Evolutionary conservation across 306 rosid genomes (phyloP).

Genomic region (Medicago ruthenica): DNA sequence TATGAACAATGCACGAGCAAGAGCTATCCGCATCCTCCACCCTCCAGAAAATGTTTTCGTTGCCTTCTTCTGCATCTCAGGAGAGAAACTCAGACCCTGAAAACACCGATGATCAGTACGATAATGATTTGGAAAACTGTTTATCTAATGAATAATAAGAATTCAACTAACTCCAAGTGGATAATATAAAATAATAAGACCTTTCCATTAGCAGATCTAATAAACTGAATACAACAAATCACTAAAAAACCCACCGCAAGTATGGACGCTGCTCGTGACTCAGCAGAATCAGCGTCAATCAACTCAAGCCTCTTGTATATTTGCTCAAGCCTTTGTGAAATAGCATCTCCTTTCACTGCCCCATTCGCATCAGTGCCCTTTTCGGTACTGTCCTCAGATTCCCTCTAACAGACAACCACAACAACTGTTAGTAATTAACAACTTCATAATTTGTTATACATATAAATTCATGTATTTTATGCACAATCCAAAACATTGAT

Average conservation of each 20-base stretch:
- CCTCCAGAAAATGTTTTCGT: conserved; percentile 98
- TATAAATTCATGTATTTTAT: not conserved
- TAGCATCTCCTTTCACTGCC: conserved; percentile 59
- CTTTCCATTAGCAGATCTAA: conserved; percentile 17
- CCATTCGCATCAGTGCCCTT: conserved; percentile 55
- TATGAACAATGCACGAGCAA: conserved; percentile 94
- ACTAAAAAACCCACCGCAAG: conserved; percentile 78
- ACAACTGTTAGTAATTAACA: conserved; percentile 33
- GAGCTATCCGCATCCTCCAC: conserved; percentile 99
- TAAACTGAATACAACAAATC: conserved; percentile 35
- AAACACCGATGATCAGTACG: conserved; percentile 35
- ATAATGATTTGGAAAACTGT: conserved; percentile 19
- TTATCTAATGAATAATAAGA: conserved; percentile 15
- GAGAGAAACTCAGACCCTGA: conserved; percentile 94
- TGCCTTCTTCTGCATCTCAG: conserved; percentile 89
- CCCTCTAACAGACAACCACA: conserved; percentile 64
- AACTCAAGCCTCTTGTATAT: conserved; percentile 93
- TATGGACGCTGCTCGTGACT: conserved; percentile 94
- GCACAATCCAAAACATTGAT: not conserved
- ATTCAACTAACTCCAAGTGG: conserved; percentile 17
- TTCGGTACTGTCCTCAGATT: conserved; percentile 55
- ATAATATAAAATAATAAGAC: conserved; percentile 17
- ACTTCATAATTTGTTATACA: conserved; percentile 4
- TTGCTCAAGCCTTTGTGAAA: conserved; percentile 76
- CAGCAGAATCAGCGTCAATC: conserved; percentile 94